phyloP scores from a whole-genome alignment of 2,329 filamentous ascomycete species.

The Tolypocladium ovalisporum region DNA sequence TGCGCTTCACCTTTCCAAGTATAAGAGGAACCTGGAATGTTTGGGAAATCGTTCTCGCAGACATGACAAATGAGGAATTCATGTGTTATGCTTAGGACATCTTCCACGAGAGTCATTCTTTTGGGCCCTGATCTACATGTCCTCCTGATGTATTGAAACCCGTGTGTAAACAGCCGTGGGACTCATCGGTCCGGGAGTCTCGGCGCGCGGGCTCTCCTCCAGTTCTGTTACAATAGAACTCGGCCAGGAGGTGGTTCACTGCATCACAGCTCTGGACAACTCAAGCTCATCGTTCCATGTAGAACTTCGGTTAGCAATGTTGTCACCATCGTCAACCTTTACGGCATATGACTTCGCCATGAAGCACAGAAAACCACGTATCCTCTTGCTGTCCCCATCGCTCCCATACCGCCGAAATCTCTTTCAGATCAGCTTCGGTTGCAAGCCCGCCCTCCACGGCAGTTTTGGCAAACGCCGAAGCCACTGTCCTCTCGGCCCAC shows the following conservation, averaged over 20 bases:
- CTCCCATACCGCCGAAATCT: conserved; percentile 3
- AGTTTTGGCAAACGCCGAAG: conserved; percentile 8
- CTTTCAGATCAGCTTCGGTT: conserved; percentile 10
- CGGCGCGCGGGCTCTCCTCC: too few relatives aligned
- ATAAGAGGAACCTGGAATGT: too few relatives aligned
- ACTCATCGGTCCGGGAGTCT: too few relatives aligned
- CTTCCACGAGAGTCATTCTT: too few relatives aligned
- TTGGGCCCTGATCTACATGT: too few relatives aligned
- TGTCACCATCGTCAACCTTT: neutral
- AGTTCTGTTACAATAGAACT: neutral
- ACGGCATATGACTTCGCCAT: conserved; percentile 9
- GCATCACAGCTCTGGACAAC: neutral
- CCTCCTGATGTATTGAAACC: too few relatives aligned
- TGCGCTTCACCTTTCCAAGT: too few relatives aligned
- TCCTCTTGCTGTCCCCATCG: conserved; percentile 5
- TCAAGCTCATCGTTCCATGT: neutral
- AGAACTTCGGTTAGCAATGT: too few relatives aligned
- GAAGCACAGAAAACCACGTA: conserved; percentile 6
- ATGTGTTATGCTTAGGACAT: too few relatives aligned
- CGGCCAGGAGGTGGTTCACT: neutral
- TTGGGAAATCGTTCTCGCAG: too few relatives aligned
- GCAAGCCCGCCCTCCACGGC: conserved; percentile 5
- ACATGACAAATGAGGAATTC: too few relatives aligned
- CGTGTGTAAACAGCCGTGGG: too few relatives aligned
- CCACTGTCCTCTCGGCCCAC: conserved; percentile 10